These are phyloP conservation scores for Nigrospora osmanthi DNA, from an alignment of 2,329 filamentous ascomycete species.

Conservation along the genomic window DNA sequence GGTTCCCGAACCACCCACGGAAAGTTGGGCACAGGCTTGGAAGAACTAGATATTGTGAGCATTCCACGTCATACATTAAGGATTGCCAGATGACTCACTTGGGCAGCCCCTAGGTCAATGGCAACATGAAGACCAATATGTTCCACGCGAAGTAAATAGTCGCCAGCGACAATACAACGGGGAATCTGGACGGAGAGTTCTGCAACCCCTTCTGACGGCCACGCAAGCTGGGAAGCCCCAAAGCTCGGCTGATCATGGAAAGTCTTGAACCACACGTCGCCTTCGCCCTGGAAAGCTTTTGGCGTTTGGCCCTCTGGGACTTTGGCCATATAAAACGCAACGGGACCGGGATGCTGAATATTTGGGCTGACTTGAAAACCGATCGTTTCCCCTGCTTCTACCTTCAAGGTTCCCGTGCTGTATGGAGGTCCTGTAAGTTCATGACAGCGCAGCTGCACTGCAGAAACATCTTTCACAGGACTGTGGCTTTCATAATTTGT, in stretches of 20 bases:
- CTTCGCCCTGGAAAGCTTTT: slow-evolving; percentile 16
- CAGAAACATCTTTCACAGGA: too few relatives aligned
- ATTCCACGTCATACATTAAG: background rate
- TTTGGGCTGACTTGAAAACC: slow-evolving; percentile 24
- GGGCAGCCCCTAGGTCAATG: slow-evolving; percentile 15
- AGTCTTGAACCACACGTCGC: slow-evolving; percentile 23
- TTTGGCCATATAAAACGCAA: slow-evolving; percentile 20
- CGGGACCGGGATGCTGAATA: slow-evolving; percentile 20
- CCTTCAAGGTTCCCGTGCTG: too few relatives aligned
- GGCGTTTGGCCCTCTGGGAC: slow-evolving; percentile 15
- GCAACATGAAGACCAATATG: slow-evolving; percentile 24
- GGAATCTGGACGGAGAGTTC: slow-evolving; percentile 20
- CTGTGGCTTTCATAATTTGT: too few relatives aligned
- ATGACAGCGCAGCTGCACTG: too few relatives aligned
- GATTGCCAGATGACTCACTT: slow-evolving; percentile 8
- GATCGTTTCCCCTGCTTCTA: slow-evolving; percentile 5
- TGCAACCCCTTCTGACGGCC: slow-evolving; percentile 9
- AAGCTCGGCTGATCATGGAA: slow-evolving; percentile 17
- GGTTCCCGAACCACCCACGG: slow-evolving; percentile 19
- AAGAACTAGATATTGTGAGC: slow-evolving; percentile 16
- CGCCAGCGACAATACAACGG: slow-evolving; percentile 19
- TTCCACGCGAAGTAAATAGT: slow-evolving; percentile 26
- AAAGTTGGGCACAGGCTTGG: slow-evolving; percentile 19
- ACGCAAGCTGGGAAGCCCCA: slow-evolving; percentile 8
- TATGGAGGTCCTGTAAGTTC: too few relatives aligned